A percentile compares a stretch with the other conserved stretches of the same genome.
phyloP scores from a whole-genome alignment of 1,284 basidiomycete genomes.

The Papiliotrema fonsecae region DNA sequence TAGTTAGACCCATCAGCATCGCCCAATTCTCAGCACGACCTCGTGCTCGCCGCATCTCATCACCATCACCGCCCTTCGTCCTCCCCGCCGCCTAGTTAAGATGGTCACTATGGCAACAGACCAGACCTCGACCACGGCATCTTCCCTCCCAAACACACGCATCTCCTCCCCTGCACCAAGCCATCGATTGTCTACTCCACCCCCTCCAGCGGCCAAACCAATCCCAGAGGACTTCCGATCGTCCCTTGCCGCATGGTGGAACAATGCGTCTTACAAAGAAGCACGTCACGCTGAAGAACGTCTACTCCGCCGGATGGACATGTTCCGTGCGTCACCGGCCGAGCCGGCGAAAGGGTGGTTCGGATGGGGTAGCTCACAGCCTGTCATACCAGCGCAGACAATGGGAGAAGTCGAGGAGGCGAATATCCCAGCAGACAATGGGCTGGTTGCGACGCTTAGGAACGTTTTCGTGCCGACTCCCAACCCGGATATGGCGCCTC shows the following conservation, averaged over 20 bases:
- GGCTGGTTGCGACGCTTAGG: slow-evolving; percentile 32
- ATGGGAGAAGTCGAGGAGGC: slow-evolving; percentile 13
- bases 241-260: slow-evolving; percentile 42
- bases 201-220: slow-evolving; percentile 19
- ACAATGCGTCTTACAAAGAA: slow-evolving; percentile 38
- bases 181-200: slow-evolving; percentile 8
- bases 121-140: too few species aligned
- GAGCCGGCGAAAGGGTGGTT: slow-evolving; percentile 13
- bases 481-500: slow-evolving; percentile 30
- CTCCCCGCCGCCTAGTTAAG: background rate
- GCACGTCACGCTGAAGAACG: slow-evolving; percentile 39
- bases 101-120: background rate
- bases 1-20: background rate
- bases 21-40: background rate
- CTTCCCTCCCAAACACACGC: slow-evolving; percentile 1
- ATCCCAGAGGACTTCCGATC: slow-evolving; percentile 41
- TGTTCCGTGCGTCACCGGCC: slow-evolving; percentile 16
- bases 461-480: slow-evolving; percentile 43
- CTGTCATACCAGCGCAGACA: background rate
- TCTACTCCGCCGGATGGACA: slow-evolving; percentile 31
- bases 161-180: background rate
- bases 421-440: slow-evolving; percentile 13
- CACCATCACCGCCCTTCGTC: background rate
- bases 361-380: slow-evolving; percentile 4
- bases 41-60: background rate